phyloP scores from a whole-genome alignment of 176 grass and related monocot genomes.

The Metroxylon sagu region DNA sequence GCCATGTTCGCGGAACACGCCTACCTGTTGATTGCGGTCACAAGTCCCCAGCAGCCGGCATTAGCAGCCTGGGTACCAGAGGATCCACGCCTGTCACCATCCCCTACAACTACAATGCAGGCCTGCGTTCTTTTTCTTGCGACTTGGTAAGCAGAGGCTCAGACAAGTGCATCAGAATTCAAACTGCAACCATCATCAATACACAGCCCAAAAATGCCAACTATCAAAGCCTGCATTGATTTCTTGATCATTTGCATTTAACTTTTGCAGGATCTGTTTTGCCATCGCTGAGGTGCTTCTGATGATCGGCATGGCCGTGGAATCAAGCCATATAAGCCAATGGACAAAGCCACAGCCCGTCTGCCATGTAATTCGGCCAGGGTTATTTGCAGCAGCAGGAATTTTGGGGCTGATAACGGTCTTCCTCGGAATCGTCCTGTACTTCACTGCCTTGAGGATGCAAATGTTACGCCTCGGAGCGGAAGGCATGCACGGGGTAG shows the following conservation, averaged over 20 bases:
- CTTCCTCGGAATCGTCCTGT: slow-evolving; percentile 62
- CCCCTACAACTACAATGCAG: slow-evolving; percentile 33
- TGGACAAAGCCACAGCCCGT: slow-evolving; percentile 53
- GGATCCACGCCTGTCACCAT: slow-evolving; percentile 23
- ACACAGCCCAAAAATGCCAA: too few species aligned
- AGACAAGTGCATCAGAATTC: too few species aligned
- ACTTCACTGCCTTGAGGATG: slow-evolving; percentile 48
- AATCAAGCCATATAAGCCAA: slow-evolving; percentile 63
- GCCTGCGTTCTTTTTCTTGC: slow-evolving; percentile 64
- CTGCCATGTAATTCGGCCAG: slow-evolving; percentile 69
- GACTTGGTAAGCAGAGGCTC: slow-evolving; percentile 35
- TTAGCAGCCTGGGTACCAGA: slow-evolving; percentile 19
- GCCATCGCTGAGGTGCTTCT: slow-evolving; percentile 75
- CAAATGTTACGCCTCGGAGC: slow-evolving; percentile 28
- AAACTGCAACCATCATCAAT: not conserved
- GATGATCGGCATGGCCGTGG: slow-evolving; percentile 71
- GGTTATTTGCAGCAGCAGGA: slow-evolving; percentile 66
- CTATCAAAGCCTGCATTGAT: too few species aligned
- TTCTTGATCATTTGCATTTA: not conserved
- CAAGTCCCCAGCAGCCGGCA: slow-evolving; percentile 17
- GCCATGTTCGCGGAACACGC: slow-evolving; percentile 89
- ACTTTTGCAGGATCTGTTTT: slow-evolving; percentile 60
- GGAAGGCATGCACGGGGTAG: slow-evolving; percentile 2
- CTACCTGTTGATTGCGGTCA: slow-evolving; percentile 71
- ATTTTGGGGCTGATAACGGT: slow-evolving; percentile 76